Evolutionary conservation across 495 filamentous ascomycete species (phyloP), one percentile per base, ranked within the genome.

Genomic region (Parathielavia hyrcaniae): DNA sequence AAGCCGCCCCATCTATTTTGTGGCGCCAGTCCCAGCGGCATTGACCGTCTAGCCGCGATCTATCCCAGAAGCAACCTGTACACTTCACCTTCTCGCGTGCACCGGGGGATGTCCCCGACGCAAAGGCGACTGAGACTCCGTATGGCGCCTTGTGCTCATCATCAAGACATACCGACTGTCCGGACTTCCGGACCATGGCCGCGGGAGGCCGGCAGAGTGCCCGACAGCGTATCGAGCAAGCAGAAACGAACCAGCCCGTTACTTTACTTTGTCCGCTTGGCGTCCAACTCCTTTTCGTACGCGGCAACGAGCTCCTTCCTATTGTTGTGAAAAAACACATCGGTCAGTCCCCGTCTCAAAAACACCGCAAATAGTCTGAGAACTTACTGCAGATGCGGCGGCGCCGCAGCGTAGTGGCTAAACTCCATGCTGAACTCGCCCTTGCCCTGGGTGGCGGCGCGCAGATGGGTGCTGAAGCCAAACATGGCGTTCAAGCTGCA

Each of bases 391-490:
- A 97, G 68, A 65, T 97, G 92, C 58, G 84, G 83, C 50, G 91
- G 88, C 61, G 92, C 88, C 53, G 88, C 79, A 55, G 85, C 83
- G 69, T 99, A 97, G 75, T 97, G 91, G 69, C 86, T 89, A 72
- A 97, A 99, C 78, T 99, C 95, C 95, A 99, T 99, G 60, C 80
- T 86, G 66, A 96, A 99, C 78, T 99, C 95, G 63, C 95, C 95
- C 81, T 99, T 99, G 53, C 93, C 95, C 77, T 99, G 95, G 11
- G 92, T 97, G 22, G 90, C 87, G 5, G 95, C 95, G 61, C 95
- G 81, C 71, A 99, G 75, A 73, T 95, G 86, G 39, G 81, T 85
- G 58, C 84, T 89, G 75, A 99, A 97, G 53, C 95, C 95, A 73
- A 99, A 99, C 95, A 99, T 97, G 64, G 84, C 82, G 68, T 96